Percentiles rank a stretch among this genome's conserved stretches.
These are phyloP conservation scores for Mycena olivaceomarginata DNA, from an alignment of 768 basidiomycete genomes.

Conservation along the genomic window DNA sequence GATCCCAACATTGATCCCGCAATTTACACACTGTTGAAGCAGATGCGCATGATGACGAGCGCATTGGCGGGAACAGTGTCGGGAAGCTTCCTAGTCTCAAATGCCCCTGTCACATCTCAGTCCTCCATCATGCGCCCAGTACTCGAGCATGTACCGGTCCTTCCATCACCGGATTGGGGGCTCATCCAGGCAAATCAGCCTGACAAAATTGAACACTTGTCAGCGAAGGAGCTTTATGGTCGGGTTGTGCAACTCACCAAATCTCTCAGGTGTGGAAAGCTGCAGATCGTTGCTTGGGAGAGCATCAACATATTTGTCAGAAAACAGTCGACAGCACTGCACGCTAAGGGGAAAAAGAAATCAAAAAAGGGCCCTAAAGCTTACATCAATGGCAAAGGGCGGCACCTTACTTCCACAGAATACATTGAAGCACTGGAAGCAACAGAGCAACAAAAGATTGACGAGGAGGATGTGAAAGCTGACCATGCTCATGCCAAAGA, in stretches of 20 bases:
- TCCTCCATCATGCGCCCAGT: conserved; percentile 24
- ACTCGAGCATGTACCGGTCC: background rate
- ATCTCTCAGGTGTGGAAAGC: conserved; percentile 6
- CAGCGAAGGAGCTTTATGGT: background rate
- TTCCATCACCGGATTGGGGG: no score
- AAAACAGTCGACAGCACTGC: no score
- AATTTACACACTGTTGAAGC: conserved; percentile 43
- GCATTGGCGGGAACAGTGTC: conserved; percentile 42
- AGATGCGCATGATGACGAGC: conserved; percentile 34
- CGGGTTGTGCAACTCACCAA: conserved; percentile 11
- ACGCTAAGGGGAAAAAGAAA: no score
- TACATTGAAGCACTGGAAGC: no score
- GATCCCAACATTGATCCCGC: conserved; percentile 41
- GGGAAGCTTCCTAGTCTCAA: conserved; percentile 45
- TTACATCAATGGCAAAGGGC: no score
- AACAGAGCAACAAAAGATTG: no score
- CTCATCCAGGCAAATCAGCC: background rate
- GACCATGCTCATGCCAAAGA: no score
- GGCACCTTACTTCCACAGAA: no score
- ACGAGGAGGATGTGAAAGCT: no score
- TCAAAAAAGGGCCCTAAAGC: no score
- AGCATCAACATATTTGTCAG: no score
- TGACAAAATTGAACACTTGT: conserved; percentile 3
- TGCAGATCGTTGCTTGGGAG: conserved; percentile 33
- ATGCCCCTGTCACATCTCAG: conserved; percentile 35